These are phyloP conservation scores for Nephelium lappaceum DNA, from an alignment of 345 rosid species.

Conservation along the genomic window DNA sequence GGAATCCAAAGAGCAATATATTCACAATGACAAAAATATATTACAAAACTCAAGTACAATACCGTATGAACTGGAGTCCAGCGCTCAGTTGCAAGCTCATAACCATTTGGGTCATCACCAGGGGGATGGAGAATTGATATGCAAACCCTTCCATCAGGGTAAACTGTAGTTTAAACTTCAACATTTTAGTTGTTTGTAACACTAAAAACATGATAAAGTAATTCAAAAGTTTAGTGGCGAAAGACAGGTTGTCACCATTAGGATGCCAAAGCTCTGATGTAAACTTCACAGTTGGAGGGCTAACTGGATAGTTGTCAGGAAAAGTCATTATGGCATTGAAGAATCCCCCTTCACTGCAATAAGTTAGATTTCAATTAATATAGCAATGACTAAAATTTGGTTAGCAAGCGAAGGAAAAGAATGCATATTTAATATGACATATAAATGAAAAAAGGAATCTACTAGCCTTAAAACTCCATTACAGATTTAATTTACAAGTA, in stretches of 20 bases:
- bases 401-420: neutral
- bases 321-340: conserved; percentile 84
- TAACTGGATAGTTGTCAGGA: conserved; percentile 63
- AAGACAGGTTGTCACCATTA: conserved; percentile 53
- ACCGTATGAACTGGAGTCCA: conserved; percentile 91
- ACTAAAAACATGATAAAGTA: neutral
- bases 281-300: conserved; percentile 82
- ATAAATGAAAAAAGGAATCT: neutral
- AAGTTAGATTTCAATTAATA: neutral
- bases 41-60: neutral
- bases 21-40: neutral
- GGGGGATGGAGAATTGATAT: conserved; percentile 94
- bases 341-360: conserved; percentile 80
- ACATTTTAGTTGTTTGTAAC: conserved; percentile 15
- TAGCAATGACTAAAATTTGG: neutral
- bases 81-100: conserved; percentile 86
- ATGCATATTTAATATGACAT: neutral
- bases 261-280: conserved; percentile 93
- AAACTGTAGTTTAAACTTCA: conserved; percentile 42
- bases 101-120: conserved; percentile 96
- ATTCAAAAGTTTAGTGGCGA: neutral
- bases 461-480: neutral
- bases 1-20: neutral
- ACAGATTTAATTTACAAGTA: neutral
- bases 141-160: conserved; percentile 79